Evolutionary conservation across 768 basidiomycete species (phyloP).

Genomic region (Hemileccinum impolitum): DNA sequence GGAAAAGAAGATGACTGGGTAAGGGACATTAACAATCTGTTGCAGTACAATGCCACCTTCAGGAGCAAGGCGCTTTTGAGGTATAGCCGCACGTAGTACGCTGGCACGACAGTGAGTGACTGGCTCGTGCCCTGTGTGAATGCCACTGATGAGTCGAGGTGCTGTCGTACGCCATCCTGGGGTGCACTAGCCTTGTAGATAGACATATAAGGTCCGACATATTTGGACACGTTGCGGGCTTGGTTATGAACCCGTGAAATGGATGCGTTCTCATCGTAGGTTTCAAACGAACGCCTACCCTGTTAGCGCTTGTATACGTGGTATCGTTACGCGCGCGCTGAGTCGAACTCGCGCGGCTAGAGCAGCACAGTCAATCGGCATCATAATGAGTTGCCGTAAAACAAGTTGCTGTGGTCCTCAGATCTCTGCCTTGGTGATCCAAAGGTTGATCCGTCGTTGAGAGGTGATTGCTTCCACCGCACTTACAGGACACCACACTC

Average conservation of each 20-base stretch:
- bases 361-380: background rate
- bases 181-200: conserved; percentile 3
- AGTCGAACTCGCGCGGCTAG: too few species aligned
- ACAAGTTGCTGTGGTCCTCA: background rate
- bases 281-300: background rate
- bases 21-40: conserved; percentile 90
- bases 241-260: background rate
- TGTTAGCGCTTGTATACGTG: conserved; percentile 4
- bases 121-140: background rate
- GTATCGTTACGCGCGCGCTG: background rate
- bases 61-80: conserved; percentile 81
- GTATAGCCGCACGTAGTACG: conserved; percentile 51
- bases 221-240: background rate
- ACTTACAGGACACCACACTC: too few species aligned
- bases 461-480: too few species aligned
- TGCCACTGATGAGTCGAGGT: background rate
- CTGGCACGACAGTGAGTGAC: conserved; percentile 12
- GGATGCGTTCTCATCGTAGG: conserved; percentile 2
- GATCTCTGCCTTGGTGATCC: background rate
- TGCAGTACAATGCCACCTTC: conserved; percentile 95
- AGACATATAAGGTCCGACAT: background rate
- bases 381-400: background rate
- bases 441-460: background rate
- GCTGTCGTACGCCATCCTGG: background rate
- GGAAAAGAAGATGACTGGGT: conserved; percentile 94